Evolutionary conservation across 2,329 filamentous ascomycete species (phyloP).

Genomic region (Pseudocercospora macadamiae): DNA sequence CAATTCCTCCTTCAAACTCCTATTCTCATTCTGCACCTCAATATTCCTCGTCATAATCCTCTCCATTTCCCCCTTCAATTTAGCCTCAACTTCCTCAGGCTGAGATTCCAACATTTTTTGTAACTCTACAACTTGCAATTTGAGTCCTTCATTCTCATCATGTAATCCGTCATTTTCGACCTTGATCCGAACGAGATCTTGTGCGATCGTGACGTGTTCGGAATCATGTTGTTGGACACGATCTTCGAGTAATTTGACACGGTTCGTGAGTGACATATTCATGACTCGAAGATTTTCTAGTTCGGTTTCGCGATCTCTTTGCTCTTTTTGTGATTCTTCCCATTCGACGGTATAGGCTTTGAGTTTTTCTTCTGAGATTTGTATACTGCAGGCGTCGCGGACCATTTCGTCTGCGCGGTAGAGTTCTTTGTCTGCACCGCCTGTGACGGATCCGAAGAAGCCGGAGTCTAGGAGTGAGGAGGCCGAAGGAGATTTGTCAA

Average conservation of each 20-base stretch:
- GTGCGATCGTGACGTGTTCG: slow-evolving; percentile 89
- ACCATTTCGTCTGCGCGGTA: slow-evolving; percentile 94
- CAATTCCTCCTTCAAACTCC: slow-evolving; percentile 84
- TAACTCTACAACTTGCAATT: slow-evolving; percentile 81
- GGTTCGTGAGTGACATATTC: slow-evolving; percentile 69
- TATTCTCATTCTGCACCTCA: slow-evolving; percentile 92
- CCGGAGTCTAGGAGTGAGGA: slow-evolving; percentile 92
- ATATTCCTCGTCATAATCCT: slow-evolving; percentile 88
- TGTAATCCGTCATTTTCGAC: slow-evolving; percentile 88
- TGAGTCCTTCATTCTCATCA: slow-evolving; percentile 87
- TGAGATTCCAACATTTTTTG: slow-evolving; percentile 86
- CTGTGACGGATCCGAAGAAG: slow-evolving; percentile 91
- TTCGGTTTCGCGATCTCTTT: slow-evolving; percentile 82
- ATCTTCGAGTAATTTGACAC: slow-evolving; percentile 84
- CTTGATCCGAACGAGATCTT: slow-evolving; percentile 87
- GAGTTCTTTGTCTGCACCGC: slow-evolving; percentile 89
- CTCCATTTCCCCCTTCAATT: slow-evolving; percentile 83
- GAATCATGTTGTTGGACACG: slow-evolving; percentile 84
- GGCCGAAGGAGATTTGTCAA: slow-evolving; percentile 90
- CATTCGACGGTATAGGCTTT: slow-evolving; percentile 82
- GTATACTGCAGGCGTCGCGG: slow-evolving; percentile 85
- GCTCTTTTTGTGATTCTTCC: slow-evolving; percentile 84
- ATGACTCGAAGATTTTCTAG: slow-evolving; percentile 71
- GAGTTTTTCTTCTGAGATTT: slow-evolving; percentile 80
- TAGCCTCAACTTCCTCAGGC: slow-evolving; percentile 78